Base-by-base conservation (phyloP, 345 rosid species). In the Salix suchowensis region DNA sequence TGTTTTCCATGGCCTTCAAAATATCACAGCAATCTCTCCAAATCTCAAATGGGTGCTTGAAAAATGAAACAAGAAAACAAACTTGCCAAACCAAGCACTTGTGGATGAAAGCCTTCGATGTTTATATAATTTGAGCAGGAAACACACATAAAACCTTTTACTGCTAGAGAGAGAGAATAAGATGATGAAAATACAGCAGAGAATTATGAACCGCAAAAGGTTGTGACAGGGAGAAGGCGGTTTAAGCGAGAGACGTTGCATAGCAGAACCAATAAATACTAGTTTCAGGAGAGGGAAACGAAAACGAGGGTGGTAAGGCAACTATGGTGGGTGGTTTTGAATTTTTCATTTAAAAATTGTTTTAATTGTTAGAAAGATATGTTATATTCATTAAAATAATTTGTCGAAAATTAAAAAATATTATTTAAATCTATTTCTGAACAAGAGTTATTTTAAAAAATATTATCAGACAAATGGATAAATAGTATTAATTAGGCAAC, bases 241-340 rank as follows among this genome's bases (percentile, higher is more conserved):
- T 72, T 75, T 50, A 61, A 62, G 71, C 68, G 55, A 64, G 40
- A 34, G 65, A 79, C n/a, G 67, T 19, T 32, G 84, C 68, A 60
- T 44, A 71, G 50, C 23, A 76, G 66, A 77, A 70, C 68, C 75
- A 48, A 61, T 86, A 88, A 84, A 84, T 86, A 88, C 68, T 72
- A 81, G 78, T 66, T 73, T 55, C 73, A 75, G n/a, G 23, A 12
- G 61, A 70, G 50, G 40, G 74, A 70, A 40, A 67, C 68, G 77
- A 85, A 83, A 74, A 67, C 87, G 90, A 87, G 84, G 82, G 7
- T 69, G 48, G 42, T 66, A 84, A 84, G 90, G 86, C 85, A 85
- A 64, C 83, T 70, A 10, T 24, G 70, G 65, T 79, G 81, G 79
- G 76, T 73, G 62, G 72, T 82, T 82, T 46, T 82, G 78, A 67